Conservation (phyloP, 2,329 filamentous ascomycete genomes). For the Penicillium sp. region DNA sequence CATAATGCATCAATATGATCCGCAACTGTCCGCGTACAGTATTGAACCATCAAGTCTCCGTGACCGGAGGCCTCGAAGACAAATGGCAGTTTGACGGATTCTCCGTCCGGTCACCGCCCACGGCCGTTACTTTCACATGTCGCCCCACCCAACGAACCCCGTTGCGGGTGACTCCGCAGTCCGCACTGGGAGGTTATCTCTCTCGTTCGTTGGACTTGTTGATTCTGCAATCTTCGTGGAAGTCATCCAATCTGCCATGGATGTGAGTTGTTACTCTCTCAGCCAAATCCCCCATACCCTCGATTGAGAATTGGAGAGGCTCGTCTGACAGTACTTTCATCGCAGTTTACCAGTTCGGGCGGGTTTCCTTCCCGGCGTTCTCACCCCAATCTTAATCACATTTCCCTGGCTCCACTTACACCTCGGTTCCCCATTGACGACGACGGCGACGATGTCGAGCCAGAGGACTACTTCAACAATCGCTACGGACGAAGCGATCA, state of each 20-base stretch:
- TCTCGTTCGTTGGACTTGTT: conserved; percentile 1
- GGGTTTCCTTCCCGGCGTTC: conserved; percentile 47
- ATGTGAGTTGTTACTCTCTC: conserved; percentile 13
- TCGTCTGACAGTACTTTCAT: neutral
- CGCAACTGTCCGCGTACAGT: too few species aligned
- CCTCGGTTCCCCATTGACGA: conserved; percentile 49
- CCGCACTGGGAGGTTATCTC: neutral
- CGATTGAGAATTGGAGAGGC: too few species aligned
- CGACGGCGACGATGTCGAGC: conserved; percentile 40
- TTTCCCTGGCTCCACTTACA: conserved; percentile 57
- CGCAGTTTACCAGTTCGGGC: conserved; percentile 22
- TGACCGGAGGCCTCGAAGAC: neutral
- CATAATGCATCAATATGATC: too few species aligned
- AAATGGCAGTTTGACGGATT: neutral
- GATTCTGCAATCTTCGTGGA: conserved; percentile 2
- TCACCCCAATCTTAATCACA: conserved; percentile 53
- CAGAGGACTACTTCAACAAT: conserved; percentile 29
- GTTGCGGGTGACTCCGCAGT: conserved; percentile 21
- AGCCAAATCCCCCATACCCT: neutral
- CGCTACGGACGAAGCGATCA: conserved; percentile 9
- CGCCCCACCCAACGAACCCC: conserved; percentile 2
- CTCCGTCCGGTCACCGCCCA: neutral
- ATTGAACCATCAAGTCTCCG: too few species aligned
- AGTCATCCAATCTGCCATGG: conserved; percentile 14
- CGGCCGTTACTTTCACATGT: conserved; percentile 21